Conservation (phyloP, 140 eudicot genomes). For the Senecio squalidus region DNA sequence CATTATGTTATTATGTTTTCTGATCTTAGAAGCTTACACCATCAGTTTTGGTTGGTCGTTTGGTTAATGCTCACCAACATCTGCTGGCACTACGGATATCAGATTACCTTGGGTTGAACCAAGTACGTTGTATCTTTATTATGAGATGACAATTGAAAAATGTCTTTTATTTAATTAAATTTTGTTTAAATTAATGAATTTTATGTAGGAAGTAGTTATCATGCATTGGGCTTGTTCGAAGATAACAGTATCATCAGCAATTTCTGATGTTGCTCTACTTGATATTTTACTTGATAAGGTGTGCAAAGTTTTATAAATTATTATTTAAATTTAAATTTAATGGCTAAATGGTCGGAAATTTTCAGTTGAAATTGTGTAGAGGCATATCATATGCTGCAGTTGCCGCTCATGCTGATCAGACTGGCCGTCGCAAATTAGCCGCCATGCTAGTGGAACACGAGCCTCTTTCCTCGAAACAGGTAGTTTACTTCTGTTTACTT, state of each 20-base stretch:
- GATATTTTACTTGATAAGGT: slow-evolving; percentile 87
- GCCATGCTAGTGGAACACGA: slow-evolving; percentile 97
- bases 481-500: slow-evolving; percentile 12
- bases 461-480: slow-evolving; percentile 97
- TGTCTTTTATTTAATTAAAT: not conserved
- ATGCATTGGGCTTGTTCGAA: slow-evolving; percentile 99
- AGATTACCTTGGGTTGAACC: slow-evolving; percentile 78
- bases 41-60: slow-evolving; percentile 82
- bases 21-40: slow-evolving; percentile 80
- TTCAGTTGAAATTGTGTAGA: slow-evolving; percentile 81
- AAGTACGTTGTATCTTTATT: slow-evolving; percentile 40
- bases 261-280: slow-evolving; percentile 73
- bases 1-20: not conserved
- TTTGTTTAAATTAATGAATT: slow-evolving; percentile 8
- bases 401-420: slow-evolving; percentile 98
- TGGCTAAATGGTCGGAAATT: slow-evolving; percentile 27
- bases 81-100: slow-evolving; percentile 83
- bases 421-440: slow-evolving; percentile 88
- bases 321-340: not conserved
- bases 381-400: slow-evolving; percentile 98
- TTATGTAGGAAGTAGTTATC: slow-evolving; percentile 80
- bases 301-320: slow-evolving; percentile 1
- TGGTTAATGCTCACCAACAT: slow-evolving; percentile 87
- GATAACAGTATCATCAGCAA: slow-evolving; percentile 59
- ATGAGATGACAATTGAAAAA: not conserved